A percentile compares a stretch with the other conserved stretches of the same genome.
Evolutionary conservation across 257 asterid species (phyloP).

Genomic region (Petunia secreta): DNA sequence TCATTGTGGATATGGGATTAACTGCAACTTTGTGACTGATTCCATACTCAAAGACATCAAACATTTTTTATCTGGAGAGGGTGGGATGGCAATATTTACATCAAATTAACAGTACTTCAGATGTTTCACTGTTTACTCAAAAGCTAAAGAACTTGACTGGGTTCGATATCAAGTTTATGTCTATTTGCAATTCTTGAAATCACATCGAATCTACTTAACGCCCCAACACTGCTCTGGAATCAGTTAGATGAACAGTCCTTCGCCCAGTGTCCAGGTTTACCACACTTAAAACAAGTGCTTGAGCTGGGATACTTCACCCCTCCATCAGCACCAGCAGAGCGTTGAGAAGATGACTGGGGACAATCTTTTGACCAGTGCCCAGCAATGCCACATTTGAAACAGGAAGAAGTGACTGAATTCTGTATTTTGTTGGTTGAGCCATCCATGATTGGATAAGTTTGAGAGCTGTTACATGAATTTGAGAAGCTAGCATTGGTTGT

Average conservation of each 20-base stretch:
- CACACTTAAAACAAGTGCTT: slow-evolving; percentile 31
- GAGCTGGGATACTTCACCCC: neutral
- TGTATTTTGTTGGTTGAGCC: slow-evolving; percentile 28
- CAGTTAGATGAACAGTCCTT: slow-evolving; percentile 29
- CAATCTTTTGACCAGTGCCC: slow-evolving; percentile 36
- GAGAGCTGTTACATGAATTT: slow-evolving; percentile 17
- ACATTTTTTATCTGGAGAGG: neutral
- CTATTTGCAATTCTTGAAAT: neutral
- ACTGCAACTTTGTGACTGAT: slow-evolving; percentile 15
- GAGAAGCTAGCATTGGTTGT: slow-evolving; percentile 4
- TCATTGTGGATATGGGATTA: neutral
- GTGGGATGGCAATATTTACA: neutral
- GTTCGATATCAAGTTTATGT: neutral
- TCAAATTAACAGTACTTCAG: slow-evolving; percentile 4
- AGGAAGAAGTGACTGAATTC: slow-evolving; percentile 21
- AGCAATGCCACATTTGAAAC: slow-evolving; percentile 35
- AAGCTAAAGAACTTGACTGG: neutral
- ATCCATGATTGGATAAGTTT: slow-evolving; percentile 14
- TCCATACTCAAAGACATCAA: neutral
- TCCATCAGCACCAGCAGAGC: slow-evolving; percentile 23
- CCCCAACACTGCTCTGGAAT: neutral
- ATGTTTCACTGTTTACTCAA: neutral
- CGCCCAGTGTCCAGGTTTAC: slow-evolving; percentile 33
- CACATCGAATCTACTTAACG: neutral
- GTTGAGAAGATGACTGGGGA: neutral